Base-by-base conservation (phyloP, 257 asterid species). In the Solanum ahanhuiri region DNA sequence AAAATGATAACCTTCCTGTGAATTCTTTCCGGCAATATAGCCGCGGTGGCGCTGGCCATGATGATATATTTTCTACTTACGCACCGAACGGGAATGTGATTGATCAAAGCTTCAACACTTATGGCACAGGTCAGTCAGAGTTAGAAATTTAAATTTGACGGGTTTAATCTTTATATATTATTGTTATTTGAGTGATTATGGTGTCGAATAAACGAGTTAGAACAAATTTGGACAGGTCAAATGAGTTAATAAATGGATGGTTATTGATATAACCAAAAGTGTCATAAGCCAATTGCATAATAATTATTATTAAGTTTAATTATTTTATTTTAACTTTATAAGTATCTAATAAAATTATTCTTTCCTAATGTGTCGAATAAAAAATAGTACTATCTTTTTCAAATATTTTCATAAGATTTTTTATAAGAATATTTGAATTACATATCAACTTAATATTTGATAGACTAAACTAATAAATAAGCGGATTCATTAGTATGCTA, bases 11-110 rank as follows among this genome's bases (percentile, higher is more conserved):
- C 30, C 41, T 92, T 43, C 85, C 90, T 7, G 34, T 86, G 70
- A 92, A 94, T 86, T 43, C 91, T 5, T 95, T 95, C 92, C 96
- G 95, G 35, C 93, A 95, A 54, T 95, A 94, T 88, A 96, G 99
- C 93, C 96, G 96, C 22, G 93, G 87, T 84, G 89, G 97, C 17
- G 82, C 86, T 54, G 93, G 91, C 71, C 95, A 92, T 87, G 77
- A 39, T 45, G 99, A 96, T 33, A 86, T 84, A 39, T 96, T 96
- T 91, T 37, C 86, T 35, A 76, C 39, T 86, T 96, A 96, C 89
- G 95, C 91, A 9, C 88, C 92, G 15, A 89, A 88, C 1, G 60
- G 88, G 4, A 94, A 92, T 25, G 94, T 92, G 37, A 91, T 71
- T 33, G 96, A 95, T 89, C 93, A 95, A 89, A 89, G 92, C 85